Base-by-base conservation (phyloP, 495 filamentous ascomycete genomes). In the Tuber calosporum region DNA sequence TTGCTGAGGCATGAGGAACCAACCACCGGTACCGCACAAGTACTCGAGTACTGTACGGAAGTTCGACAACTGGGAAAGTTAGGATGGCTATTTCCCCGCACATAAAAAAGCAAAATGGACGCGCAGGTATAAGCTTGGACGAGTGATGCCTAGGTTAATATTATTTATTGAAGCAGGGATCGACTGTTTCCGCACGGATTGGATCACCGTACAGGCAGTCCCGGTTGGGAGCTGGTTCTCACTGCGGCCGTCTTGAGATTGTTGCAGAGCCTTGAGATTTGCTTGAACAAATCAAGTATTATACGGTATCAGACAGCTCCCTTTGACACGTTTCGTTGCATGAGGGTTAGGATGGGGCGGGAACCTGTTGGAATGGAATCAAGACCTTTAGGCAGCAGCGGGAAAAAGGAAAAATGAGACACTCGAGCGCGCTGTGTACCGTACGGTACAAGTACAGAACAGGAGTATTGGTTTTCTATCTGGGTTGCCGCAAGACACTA, bases 271-370 rank as follows among this genome's bases (percentile, higher is more conserved):
- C 13, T 17, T 4, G 53, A 30, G 11, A 30, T 17, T 62, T 34
- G 0, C 30, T 34, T 34, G 4, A 26, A 34, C 26, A 9, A 26
- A 17, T 62, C 26, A 6, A 17, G 26, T 26, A 22, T 62, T 26
- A 15, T 13, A 58, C 53, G 9, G 53, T n/a, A n/a, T n/a, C n/a
- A n/a, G n/a, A n/a, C n/a, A n/a, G n/a, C n/a, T n/a, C 53, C 30
- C 53, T 62, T 62, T 34, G 53, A 62, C 53, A 62, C 53, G 53
- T 62, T 62, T 34, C 53, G 26, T 62, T 62, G 53, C 26, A 62
- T 62, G 53, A 15, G 26, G 19, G 26, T 62, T 62, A 26, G n/a
- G 48, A 26, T 53, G 48, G 26, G n/a, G 6, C 6, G 48, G n/a
- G 22, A 53, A 53, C 22, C 8, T 1, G 22, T 45, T 45, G 20